Evolutionary conservation across 2,329 filamentous ascomycete species (phyloP), one percentile per base, ranked within the genome.

Genomic region (Plectosphaerella sp.): DNA sequence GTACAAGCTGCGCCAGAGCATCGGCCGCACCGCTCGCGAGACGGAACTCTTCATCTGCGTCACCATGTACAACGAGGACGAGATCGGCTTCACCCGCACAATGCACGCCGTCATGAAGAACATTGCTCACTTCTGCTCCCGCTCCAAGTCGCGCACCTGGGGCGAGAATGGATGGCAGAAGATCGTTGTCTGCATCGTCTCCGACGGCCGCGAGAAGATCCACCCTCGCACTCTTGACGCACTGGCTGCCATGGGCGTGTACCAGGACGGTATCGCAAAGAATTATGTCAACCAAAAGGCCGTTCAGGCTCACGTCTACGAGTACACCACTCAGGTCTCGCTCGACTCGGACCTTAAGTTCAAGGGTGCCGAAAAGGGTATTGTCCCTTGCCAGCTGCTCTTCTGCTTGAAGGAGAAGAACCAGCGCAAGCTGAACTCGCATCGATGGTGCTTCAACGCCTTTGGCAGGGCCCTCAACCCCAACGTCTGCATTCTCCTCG

Each of bases 41-140:
- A 97, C 93, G 0, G 94, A 99, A 70, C 75, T 99, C 8, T 94
- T 97, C 67, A 96, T 99, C 62, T 96, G 92, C 67, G 78, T 99
- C 56, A 99, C 94, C 61, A 97, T 97, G 94, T 97, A 97, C 76
- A 99, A 99, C 70, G 94, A 99, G 72, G 89, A 97, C 70, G 94
- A 97, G 66, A 90, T 96, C 62, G 84, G 91, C 65, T 99, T 99
- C 62, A 97, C 94, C 7, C 84, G 94, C 46, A 99, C 94, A 1
- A 97, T 99, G 93, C 91, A 97, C 68, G 94, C 93, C 51, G 90
- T 99, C 52, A 96, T 99, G 89, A 91, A 95, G 69, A 99, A 99
- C 67, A 93, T 99, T 62, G 86, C 89, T 14, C 94, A 97, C 68
- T 97, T 99, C 71, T 99, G 94, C 76, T 91, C 87, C 18, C 86